Conservation (phyloP, 805 yeast genomes). For the Ogataea nakhonphanomensis region DNA sequence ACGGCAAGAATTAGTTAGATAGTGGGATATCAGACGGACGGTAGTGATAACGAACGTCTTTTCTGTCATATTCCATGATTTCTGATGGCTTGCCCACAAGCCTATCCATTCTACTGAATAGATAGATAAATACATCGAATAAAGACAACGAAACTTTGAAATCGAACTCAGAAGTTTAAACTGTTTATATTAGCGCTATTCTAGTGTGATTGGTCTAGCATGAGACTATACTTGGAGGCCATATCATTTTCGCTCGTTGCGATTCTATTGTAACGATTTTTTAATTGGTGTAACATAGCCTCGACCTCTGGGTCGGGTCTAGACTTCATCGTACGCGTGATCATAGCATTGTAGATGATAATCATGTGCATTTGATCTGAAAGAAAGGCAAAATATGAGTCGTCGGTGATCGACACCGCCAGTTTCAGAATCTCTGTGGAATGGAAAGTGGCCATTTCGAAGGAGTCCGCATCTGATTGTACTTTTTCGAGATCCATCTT, state of each 20-base stretch:
- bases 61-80: no score
- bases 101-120: neutral
- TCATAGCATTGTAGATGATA: conserved; percentile 40
- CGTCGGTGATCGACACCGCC: conserved; percentile 36
- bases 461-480: conserved; percentile 10
- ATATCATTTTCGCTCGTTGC: conserved; percentile 5
- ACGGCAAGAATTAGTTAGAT: no score
- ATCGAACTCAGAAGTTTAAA: no score
- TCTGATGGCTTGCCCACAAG: neutral
- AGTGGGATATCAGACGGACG: no score
- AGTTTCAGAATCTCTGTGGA: conserved; percentile 41
- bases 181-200: neutral
- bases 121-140: conserved; percentile 5
- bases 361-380: conserved; percentile 66
- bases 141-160: neutral
- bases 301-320: conserved; percentile 1
- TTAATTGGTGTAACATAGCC: neutral
- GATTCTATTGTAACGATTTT: conserved; percentile 4
- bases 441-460: conserved; percentile 36
- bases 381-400: conserved; percentile 62
- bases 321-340: conserved; percentile 30
- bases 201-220: conserved; percentile 1
- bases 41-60: no score
- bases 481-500: conserved; percentile 5
- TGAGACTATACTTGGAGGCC: conserved; percentile 3